Evolutionary conservation across 2,329 filamentous ascomycete species (phyloP).

Genomic region (Huntiella savannae): DNA sequence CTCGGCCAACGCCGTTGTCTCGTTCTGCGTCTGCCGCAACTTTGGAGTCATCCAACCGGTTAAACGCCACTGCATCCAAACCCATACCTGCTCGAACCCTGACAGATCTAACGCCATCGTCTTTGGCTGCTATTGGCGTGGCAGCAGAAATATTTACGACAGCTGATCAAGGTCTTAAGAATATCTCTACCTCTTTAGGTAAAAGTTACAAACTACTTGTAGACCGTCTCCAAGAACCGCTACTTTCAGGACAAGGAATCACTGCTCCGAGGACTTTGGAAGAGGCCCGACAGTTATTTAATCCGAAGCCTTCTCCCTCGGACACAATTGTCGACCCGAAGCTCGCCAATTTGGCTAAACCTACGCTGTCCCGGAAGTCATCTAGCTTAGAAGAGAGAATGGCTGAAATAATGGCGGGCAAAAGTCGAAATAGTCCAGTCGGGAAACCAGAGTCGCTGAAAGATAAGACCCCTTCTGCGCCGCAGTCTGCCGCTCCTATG

Average conservation of each 20-base stretch:
- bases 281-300: slow-evolving; percentile 77
- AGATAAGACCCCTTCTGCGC: slow-evolving; percentile 16
- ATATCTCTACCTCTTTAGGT: slow-evolving; percentile 73
- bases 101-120: slow-evolving; percentile 71
- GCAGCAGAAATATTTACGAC: slow-evolving; percentile 73
- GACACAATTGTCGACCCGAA: slow-evolving; percentile 28
- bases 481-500: slow-evolving; percentile 34
- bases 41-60: not conserved
- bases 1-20: not conserved
- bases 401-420: slow-evolving; percentile 51
- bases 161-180: slow-evolving; percentile 82
- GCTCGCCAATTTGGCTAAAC: slow-evolving; percentile 19
- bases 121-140: slow-evolving; percentile 61
- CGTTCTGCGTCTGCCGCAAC: not conserved
- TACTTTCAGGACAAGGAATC: slow-evolving; percentile 25
- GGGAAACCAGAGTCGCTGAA: slow-evolving; percentile 51
- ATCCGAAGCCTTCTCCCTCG: slow-evolving; percentile 31
- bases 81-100: slow-evolving; percentile 33
- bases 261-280: slow-evolving; percentile 75
- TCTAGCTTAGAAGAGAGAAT: slow-evolving; percentile 40
- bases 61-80: slow-evolving; percentile 24
- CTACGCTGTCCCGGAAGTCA: slow-evolving; percentile 7
- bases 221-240: slow-evolving; percentile 58
- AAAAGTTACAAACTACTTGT: slow-evolving; percentile 89
- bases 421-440: slow-evolving; percentile 17